Percentiles rank a stretch among this genome's conserved stretches.
Evolutionary conservation across 371 early-diverging fungal species (phyloP).

Genomic region (Conidiobolus coronatus): DNA sequence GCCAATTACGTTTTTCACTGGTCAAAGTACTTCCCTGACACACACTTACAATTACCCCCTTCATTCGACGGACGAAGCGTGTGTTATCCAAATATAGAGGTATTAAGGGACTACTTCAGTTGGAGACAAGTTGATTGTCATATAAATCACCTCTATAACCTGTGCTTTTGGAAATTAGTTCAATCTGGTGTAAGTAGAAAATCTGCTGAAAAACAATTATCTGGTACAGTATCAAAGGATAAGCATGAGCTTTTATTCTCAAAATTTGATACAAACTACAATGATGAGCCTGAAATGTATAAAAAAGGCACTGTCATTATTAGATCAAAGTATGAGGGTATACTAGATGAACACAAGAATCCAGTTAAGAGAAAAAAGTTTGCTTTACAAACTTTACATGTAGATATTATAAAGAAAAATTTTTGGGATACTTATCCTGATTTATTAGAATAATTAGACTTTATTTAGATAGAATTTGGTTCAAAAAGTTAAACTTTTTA

Average conservation of each 20-base stretch:
- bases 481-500: no score
- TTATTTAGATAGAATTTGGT: no score
- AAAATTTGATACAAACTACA: slow-evolving; percentile 71
- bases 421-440: no score
- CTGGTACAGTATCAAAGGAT: slow-evolving; percentile 57
- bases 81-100: slow-evolving; percentile 54
- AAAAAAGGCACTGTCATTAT: slow-evolving; percentile 62
- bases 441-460: no score
- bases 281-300: slow-evolving; percentile 48
- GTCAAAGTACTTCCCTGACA: slow-evolving; percentile 40
- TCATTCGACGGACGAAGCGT: slow-evolving; percentile 82
- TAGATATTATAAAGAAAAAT: no score
- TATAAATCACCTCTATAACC: slow-evolving; percentile 79
- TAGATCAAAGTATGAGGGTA: no score
- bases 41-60: slow-evolving; percentile 49
- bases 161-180: slow-evolving; percentile 82
- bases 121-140: slow-evolving; percentile 94
- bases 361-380: no score
- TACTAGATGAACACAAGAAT: no score
- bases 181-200: slow-evolving; percentile 31
- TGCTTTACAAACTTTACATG: no score
- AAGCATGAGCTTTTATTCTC: slow-evolving; percentile 81
- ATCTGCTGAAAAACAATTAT: slow-evolving; percentile 27
- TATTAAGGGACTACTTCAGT: slow-evolving; percentile 69
- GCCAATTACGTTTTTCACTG: slow-evolving; percentile 65